Percentiles rank a stretch among this genome's conserved stretches.
These are phyloP conservation scores for Cladorrhinum samala DNA, from an alignment of 495 filamentous ascomycete genomes.

Conservation along the genomic window DNA sequence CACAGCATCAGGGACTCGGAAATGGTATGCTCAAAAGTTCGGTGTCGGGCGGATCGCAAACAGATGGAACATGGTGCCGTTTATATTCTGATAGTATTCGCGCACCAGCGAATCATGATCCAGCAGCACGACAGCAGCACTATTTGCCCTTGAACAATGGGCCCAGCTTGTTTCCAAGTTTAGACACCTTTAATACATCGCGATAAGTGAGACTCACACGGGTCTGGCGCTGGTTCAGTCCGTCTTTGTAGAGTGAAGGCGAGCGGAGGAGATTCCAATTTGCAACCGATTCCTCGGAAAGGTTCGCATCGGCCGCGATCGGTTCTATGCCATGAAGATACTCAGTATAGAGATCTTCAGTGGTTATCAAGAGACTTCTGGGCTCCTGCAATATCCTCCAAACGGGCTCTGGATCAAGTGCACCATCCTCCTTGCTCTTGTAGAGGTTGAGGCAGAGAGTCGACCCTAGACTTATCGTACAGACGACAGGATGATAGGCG, in stretches of 20 bases:
- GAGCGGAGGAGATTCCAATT: conserved; percentile 80
- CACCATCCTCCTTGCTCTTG: conserved; percentile 51
- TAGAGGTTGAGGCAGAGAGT: conserved; percentile 74
- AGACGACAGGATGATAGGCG: conserved; percentile 82
- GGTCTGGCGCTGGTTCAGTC: conserved; percentile 55
- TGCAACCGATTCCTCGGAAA: conserved; percentile 57
- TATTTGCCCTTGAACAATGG: conserved; percentile 42
- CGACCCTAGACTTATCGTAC: conserved; percentile 79
- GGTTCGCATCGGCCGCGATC: conserved; percentile 50
- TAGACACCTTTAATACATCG: conserved; percentile 83
- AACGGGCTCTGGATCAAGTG: conserved; percentile 38
- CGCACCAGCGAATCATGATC: not conserved
- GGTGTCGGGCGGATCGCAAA: conserved; percentile 57
- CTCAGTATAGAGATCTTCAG: conserved; percentile 58
- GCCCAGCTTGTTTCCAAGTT: conserved; percentile 61
- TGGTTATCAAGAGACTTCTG: conserved; percentile 73
- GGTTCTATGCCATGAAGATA: conserved; percentile 74
- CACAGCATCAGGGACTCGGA: conserved; percentile 68
- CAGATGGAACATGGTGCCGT: conserved; percentile 81
- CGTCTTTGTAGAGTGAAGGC: conserved; percentile 47
- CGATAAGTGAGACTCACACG: conserved; percentile 87
- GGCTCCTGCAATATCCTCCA: conserved; percentile 83
- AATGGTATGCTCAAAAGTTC: conserved; percentile 80
- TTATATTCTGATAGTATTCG: conserved; percentile 50
- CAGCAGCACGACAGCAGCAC: not conserved